Conservation (phyloP, 2,329 filamentous ascomycete species). For the Xylaria sp. region DNA sequence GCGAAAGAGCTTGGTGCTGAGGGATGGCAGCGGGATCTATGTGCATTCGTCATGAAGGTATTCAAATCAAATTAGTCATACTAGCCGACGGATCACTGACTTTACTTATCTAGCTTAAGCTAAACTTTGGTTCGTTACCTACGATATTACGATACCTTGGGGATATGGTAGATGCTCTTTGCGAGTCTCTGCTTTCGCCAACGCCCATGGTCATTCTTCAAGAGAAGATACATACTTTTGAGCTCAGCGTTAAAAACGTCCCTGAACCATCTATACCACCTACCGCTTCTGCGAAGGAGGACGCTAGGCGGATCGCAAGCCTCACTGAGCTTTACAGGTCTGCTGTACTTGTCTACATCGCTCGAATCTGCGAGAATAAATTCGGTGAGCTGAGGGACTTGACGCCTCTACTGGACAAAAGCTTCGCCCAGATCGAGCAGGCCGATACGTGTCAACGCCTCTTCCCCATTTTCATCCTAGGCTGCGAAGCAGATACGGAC, state of each 20-base stretch:
- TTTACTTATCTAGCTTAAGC: constrained; percentile 18
- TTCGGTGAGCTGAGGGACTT: constrained; percentile 26
- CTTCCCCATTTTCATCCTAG: constrained; percentile 52
- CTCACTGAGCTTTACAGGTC: constrained; percentile 32
- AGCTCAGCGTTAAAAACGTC: constrained; percentile 1
- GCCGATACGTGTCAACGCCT: constrained; percentile 45
- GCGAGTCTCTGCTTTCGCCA: not conserved
- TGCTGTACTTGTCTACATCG: constrained; percentile 29
- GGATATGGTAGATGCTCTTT: constrained; percentile 21
- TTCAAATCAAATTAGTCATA: not conserved
- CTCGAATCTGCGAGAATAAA: constrained; percentile 23
- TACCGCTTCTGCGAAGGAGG: not conserved
- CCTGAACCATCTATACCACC: constrained; percentile 4
- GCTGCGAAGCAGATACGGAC: constrained; percentile 51
- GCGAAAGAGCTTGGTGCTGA: constrained; percentile 24
- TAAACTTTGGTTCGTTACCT: constrained; percentile 20
- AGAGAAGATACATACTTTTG: constrained; percentile 18
- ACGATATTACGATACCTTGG: constrained; percentile 28
- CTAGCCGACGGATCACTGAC: not conserved
- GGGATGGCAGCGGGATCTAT: constrained; percentile 33
- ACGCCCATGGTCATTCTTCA: constrained; percentile 2
- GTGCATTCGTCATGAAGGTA: constrained; percentile 25
- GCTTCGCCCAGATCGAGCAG: constrained; percentile 28
- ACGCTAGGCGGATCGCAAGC: not conserved
- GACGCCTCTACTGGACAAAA: constrained; percentile 13